Evolutionary conservation across 2,329 filamentous ascomycete genomes (phyloP), one percentile per base, ranked within the genome.

Genomic region (Ophiocordyceps polyrhachis-furcata): DNA sequence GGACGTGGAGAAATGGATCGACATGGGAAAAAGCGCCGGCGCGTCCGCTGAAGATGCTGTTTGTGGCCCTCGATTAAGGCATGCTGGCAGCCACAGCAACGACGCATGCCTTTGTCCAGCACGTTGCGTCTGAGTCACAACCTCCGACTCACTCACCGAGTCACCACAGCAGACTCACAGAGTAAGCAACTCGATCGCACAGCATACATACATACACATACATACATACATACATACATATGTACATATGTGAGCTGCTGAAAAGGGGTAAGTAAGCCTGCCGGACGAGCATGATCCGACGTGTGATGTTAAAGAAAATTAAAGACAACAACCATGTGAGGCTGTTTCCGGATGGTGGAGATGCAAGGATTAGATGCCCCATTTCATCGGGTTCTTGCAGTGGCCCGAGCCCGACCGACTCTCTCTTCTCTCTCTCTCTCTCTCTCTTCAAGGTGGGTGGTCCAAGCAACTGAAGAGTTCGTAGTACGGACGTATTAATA

Each of bases 341-440:
- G 35, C 35, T 28, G 43, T 44, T 41, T 37, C 40, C 43, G 43
- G 40, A 14, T 12, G 25, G 40, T 41, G 21, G 40, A 17, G 40
- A 28, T 2, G 25, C 25, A 28, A 28, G 25, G 25, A 28, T 28
- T 4, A 6, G 21, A 23, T 23, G 4, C 17, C 35, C n/a, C 17
- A n/a, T 19, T 11, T 38, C 21, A 8, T 45, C 44, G 49, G 49
- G 45, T 37, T 49, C 46, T 45, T 48, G 46, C 19, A 49, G 42
- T 46, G 42, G 42, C 44, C 49, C 47, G 49, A 50, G 42, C 20
- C 49, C 46, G 46, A 19, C 25, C n/a, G n/a, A n/a, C n/a, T n/a
- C n/a, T n/a, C n/a, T 9, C 29, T 19, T 40, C 15, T 35, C 35
- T 17, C 20, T 12, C 40, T 11, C 11, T 12, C 29, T 31, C 29